phyloP scores from a whole-genome alignment of 2,329 filamentous ascomycete genomes.

The Chaetomium olivaceum region DNA sequence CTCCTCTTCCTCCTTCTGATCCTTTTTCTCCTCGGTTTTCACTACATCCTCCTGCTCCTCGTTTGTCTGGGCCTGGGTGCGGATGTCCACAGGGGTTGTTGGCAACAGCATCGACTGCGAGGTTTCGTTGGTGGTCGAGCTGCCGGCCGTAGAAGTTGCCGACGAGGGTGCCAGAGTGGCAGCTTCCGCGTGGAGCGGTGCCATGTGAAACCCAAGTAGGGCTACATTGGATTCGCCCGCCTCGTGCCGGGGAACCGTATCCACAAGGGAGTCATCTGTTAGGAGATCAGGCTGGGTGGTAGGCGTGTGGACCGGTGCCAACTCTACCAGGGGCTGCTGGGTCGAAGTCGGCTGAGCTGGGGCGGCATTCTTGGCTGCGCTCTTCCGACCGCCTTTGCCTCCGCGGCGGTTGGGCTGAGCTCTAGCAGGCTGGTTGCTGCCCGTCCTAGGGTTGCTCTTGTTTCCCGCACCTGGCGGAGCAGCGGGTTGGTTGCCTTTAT shows the following conservation, averaged over 20 bases:
- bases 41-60: neutral
- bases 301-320: neutral
- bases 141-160: neutral
- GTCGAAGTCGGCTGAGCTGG: neutral
- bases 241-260: neutral
- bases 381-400: neutral
- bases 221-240: neutral
- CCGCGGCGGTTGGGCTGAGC: neutral
- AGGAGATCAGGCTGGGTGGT: neutral
- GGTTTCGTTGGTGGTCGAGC: too few species aligned
- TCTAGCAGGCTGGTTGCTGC: neutral
- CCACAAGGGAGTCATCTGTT: neutral
- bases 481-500: neutral
- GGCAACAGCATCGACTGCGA: neutral
- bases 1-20: slow-evolving; percentile 1
- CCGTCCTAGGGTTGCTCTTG: neutral
- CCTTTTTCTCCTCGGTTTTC: neutral
- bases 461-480: neutral
- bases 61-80: neutral
- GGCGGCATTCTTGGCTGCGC: neutral
- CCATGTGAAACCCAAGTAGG: neutral
- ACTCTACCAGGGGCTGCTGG: neutral
- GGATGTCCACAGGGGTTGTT: neutral
- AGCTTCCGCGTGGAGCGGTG: neutral
- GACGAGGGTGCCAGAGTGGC: neutral